A percentile compares a stretch with the other conserved stretches of the same genome.
Conservation (phyloP, 148 eudicot genomes). For the Spergularia marina region DNA sequence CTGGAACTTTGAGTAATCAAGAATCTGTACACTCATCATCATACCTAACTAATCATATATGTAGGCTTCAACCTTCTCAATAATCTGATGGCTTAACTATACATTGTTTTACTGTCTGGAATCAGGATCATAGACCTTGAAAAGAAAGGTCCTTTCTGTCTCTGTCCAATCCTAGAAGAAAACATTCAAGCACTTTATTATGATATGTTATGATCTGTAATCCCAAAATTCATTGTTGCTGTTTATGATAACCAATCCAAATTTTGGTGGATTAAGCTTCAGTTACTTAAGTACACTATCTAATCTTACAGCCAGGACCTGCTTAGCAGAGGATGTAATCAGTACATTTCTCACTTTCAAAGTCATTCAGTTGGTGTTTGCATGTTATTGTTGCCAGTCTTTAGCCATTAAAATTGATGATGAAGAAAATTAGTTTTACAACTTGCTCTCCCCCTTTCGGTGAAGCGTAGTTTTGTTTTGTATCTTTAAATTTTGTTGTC, state of each 20-base stretch:
- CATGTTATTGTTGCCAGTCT: conserved; percentile 3
- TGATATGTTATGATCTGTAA: background rate
- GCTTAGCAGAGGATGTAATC: background rate
- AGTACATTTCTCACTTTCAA: background rate
- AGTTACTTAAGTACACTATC: background rate
- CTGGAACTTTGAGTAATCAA: too few relatives aligned
- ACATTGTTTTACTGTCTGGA: too few relatives aligned
- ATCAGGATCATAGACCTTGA: too few relatives aligned
- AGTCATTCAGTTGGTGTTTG: background rate
- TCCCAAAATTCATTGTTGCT: background rate
- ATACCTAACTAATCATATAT: too few relatives aligned
- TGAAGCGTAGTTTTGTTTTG: background rate
- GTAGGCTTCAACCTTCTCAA: too few relatives aligned
- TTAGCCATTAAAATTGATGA: background rate
- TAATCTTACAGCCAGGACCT: too few relatives aligned
- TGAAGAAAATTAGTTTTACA: background rate
- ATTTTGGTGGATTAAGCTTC: background rate
- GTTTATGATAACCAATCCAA: background rate
- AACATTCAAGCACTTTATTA: too few relatives aligned
- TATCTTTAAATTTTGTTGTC: background rate
- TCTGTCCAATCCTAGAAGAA: too few relatives aligned
- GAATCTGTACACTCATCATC: too few relatives aligned
- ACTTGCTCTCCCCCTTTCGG: background rate
- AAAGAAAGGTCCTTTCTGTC: too few relatives aligned
- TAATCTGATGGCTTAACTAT: too few relatives aligned